Evolutionary conservation across 2,329 filamentous ascomycete species (phyloP).

Genomic region (Exophiala viscosa): DNA sequence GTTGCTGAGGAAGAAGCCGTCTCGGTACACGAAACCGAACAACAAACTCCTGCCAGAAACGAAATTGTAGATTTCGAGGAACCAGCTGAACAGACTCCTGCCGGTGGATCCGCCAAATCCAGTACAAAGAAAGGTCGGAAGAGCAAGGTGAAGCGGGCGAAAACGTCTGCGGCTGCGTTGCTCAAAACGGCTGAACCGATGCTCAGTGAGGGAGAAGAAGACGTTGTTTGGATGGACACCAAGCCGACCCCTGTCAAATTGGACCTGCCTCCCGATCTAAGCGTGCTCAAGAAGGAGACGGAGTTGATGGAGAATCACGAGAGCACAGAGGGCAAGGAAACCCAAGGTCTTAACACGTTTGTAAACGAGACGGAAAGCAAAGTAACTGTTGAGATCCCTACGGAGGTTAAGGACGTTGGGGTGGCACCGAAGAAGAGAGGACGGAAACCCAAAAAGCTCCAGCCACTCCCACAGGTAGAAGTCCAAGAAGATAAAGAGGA

Average conservation of each 20-base stretch:
- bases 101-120: constrained; percentile 6
- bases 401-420: constrained; percentile 9
- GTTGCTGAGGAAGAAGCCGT: constrained; percentile 12
- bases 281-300: constrained; percentile 21
- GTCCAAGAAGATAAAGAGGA: constrained; percentile 2
- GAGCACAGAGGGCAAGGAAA: constrained; percentile 1
- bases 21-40: not conserved
- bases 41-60: constrained; percentile 3
- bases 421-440: constrained; percentile 28
- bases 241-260: constrained; percentile 26
- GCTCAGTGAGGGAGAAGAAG: constrained; percentile 28
- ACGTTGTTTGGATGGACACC: constrained; percentile 27
- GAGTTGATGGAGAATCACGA: constrained; percentile 6
- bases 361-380: constrained; percentile 5
- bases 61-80: not conserved
- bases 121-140: constrained; percentile 23
- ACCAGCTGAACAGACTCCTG: constrained; percentile 4
- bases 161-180: constrained; percentile 25
- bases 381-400: constrained; percentile 23
- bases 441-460: constrained; percentile 24
- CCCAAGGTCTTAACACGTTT: not conserved
- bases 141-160: constrained; percentile 28
- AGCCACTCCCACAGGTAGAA: constrained; percentile 7
- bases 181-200: constrained; percentile 20
- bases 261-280: constrained; percentile 24